Evolutionary conservation across 257 asterid genomes (phyloP), one percentile per base, ranked within the genome.

Genomic region (Nicotiana undulata): DNA sequence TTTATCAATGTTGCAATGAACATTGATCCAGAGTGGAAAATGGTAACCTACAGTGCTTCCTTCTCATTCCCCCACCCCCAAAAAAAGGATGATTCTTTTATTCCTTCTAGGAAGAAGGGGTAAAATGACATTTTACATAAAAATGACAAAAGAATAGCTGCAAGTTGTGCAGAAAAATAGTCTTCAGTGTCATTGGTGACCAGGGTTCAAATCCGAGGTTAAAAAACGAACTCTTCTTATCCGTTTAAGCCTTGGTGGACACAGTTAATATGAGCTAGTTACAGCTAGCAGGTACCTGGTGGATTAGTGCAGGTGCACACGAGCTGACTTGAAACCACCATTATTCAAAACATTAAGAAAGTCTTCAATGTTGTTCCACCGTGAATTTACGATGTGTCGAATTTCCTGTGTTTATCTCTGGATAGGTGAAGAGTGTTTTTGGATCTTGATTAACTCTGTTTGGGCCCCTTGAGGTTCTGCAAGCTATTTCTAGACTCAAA

Each of bases 11-110:
- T 90, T 53, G 99, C 98, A 49, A 94, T 96, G 99, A 44, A 82
- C 81, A 96, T 96, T 24, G 98, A 96, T 85, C 99, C 98, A 29
- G 98, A 91, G 79, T 94, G 93, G 95, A 96, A 96, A 90, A 90
- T 94, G 99, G 99, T 91, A 86, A 80, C 63, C 56, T 77, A 49
- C 32, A 56, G 63, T 72, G 34, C 60, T 46, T 9, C 4, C 10
- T 24, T 68, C n/a, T 40, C 51, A 68, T 12, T 68, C 77, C 20
- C n/a, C n/a, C 31, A 20, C 55, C 32, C 16, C 1, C n/a, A 13
- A 24, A 11, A 46, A 22, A 24, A 70, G 22, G 16, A 72, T 24
- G 5, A 46, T 22, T 20, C 24, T 72, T 22, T 44, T 44, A 12
- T 28, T 44, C 34, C 77, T 68, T 70, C 77, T 44, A 12, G 58